A percentile compares a stretch with the other conserved stretches of the same genome.
phyloP scores from a whole-genome alignment of 495 filamentous ascomycete species.

The Neurospora intermedia region DNA sequence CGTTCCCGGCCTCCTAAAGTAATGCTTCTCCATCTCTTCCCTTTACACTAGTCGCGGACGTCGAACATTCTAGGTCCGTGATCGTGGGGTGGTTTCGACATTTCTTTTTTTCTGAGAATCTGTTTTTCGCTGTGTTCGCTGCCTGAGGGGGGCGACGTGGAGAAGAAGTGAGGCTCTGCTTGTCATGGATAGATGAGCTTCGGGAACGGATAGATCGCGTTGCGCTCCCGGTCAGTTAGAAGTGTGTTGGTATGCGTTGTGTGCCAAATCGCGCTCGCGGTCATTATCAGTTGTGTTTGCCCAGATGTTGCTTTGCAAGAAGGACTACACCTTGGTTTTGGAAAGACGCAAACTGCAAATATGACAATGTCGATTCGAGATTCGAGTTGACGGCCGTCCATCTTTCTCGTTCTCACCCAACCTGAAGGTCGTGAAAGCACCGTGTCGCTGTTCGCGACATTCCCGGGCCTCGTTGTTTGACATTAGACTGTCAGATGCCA shows the following conservation, averaged over 20 bases:
- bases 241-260: background rate
- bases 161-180: background rate
- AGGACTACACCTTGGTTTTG: background rate
- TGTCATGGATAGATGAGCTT: background rate
- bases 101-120: background rate
- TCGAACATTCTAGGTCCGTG: conserved; percentile 17
- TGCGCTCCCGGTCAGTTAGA: background rate
- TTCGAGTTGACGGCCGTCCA: background rate
- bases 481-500: background rate
- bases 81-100: conserved; percentile 28
- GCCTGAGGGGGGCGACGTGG: background rate
- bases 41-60: conserved; percentile 13
- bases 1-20: conserved; percentile 28
- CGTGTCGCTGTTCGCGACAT: background rate
- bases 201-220: background rate
- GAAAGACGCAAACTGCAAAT: background rate
- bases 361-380: background rate
- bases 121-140: background rate
- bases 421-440: background rate
- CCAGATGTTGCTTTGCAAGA: background rate
- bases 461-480: background rate
- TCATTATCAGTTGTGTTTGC: background rate
- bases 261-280: background rate
- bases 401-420: background rate
- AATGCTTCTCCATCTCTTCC: conserved; percentile 21